Evolutionary conservation across 352 stramenopile species (phyloP).

Genomic region (Phytophthora macrochlamydospora): DNA sequence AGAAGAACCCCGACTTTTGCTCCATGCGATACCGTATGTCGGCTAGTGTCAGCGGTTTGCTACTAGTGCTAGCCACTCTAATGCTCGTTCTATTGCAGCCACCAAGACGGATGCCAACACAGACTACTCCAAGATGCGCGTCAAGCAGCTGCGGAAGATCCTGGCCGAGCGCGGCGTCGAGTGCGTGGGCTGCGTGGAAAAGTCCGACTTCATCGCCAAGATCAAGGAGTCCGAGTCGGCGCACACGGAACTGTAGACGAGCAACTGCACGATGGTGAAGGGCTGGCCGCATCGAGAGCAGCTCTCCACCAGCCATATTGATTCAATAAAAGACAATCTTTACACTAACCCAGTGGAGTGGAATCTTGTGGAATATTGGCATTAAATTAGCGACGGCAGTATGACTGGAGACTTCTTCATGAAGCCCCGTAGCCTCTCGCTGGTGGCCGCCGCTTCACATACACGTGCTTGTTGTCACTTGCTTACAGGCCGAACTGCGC

Average conservation of each 20-base stretch:
- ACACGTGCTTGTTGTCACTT: neutral
- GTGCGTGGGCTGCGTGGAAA: conserved; percentile 95
- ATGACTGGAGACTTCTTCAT: neutral
- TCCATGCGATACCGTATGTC: conserved; percentile 93
- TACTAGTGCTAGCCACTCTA: neutral
- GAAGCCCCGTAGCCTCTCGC: neutral
- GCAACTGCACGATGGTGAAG: neutral
- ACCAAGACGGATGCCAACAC: conserved; percentile 95
- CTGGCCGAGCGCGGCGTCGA: conserved; percentile 91
- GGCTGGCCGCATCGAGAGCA: neutral
- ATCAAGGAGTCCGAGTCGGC: conserved; percentile 91
- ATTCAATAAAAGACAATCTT: conserved; percentile 29
- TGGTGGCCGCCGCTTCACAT: conserved; percentile 5
- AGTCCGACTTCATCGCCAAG: conserved; percentile 95
- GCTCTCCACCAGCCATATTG: conserved; percentile 12
- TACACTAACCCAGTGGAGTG: neutral
- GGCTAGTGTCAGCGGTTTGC: neutral
- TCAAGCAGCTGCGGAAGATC: conserved; percentile 96
- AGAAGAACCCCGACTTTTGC: conserved; percentile 96
- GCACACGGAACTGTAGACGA: conserved; percentile 83
- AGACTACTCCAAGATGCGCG: conserved; percentile 94
- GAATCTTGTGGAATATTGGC: conserved; percentile 12
- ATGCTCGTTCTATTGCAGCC: conserved; percentile 46
- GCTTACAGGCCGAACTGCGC: conserved; percentile 75
- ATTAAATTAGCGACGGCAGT: conserved; percentile 39